phyloP scores from a whole-genome alignment of 306 rosid genomes.

The Astragalus glycyphyllos region DNA sequence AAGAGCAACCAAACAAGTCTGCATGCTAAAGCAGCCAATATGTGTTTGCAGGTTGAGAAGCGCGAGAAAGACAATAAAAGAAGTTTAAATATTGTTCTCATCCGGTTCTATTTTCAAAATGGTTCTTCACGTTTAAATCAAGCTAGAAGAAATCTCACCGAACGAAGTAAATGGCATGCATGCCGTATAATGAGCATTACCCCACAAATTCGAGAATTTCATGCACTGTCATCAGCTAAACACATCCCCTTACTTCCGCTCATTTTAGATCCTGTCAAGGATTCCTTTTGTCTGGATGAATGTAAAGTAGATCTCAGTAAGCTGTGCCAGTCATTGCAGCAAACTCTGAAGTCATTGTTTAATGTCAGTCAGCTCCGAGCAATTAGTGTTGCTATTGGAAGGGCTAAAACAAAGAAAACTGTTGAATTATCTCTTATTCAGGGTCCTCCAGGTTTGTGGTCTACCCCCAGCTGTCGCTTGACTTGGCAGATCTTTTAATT shows the following conservation, averaged over 20 bases:
- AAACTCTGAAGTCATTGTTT: slow-evolving; percentile 70
- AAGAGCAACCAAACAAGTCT: slow-evolving; percentile 23
- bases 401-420: slow-evolving; percentile 53
- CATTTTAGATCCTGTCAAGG: slow-evolving; percentile 66
- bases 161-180: slow-evolving; percentile 94
- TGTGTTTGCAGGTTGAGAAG: slow-evolving; percentile 87
- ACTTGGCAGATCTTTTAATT: slow-evolving; percentile 32
- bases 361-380: slow-evolving; percentile 91
- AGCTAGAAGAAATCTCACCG: slow-evolving; percentile 87
- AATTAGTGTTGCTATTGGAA: slow-evolving; percentile 67
- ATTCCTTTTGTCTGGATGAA: slow-evolving; percentile 48
- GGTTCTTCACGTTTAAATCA: slow-evolving; percentile 85
- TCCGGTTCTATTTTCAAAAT: slow-evolving; percentile 84
- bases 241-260: slow-evolving; percentile 80
- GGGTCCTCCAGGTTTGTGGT: slow-evolving; percentile 94
- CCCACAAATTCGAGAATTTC: slow-evolving; percentile 91
- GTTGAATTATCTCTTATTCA: slow-evolving; percentile 85
- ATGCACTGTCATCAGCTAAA: slow-evolving; percentile 86
- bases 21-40: slow-evolving; percentile 44
- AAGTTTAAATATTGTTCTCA: slow-evolving; percentile 63
- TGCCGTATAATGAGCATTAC: slow-evolving; percentile 89
- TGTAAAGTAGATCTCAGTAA: slow-evolving; percentile 64
- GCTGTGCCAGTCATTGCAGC: slow-evolving; percentile 81
- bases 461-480: slow-evolving; percentile 30
- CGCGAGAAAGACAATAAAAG: slow-evolving; percentile 88